Evolutionary conservation across 306 rosid genomes (phyloP).

Genomic region (Dryas alaskensis): DNA sequence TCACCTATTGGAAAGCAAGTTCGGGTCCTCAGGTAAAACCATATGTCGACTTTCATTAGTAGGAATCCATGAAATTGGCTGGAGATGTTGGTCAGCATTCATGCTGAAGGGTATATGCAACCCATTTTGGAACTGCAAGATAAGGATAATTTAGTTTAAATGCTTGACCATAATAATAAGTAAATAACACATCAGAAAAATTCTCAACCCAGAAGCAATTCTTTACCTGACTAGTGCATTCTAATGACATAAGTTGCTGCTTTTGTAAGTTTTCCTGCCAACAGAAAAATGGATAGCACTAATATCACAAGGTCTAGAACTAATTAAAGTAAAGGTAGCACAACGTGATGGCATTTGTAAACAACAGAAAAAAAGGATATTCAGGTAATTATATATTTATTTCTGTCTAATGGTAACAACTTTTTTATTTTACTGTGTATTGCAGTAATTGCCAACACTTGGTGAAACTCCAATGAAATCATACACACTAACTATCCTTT

Average conservation of each 20-base stretch:
- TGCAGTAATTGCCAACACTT: background rate
- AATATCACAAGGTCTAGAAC: background rate
- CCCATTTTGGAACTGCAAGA: conserved; percentile 72
- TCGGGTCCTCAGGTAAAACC: conserved; percentile 62
- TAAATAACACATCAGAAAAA: background rate
- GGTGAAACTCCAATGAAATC: background rate
- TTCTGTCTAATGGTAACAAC: background rate
- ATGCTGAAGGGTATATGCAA: conserved; percentile 62
- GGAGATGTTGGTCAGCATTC: conserved; percentile 69
- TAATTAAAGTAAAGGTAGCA: background rate
- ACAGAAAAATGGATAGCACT: background rate
- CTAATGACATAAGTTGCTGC: conserved; percentile 68
- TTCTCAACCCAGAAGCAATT: conserved; percentile 1
- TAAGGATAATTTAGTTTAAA: conserved; percentile 11
- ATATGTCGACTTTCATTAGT: conserved; percentile 45
- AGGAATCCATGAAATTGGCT: conserved; percentile 65
- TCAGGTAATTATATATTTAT: background rate
- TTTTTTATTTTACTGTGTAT: background rate
- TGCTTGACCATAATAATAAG: background rate
- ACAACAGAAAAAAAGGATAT: background rate
- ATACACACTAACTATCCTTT: background rate
- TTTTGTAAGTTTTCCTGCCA: conserved; percentile 70
- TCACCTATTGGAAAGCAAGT: conserved; percentile 64
- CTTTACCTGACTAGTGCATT: conserved; percentile 77
- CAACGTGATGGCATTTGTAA: background rate